Evolutionary conservation across 2,329 filamentous ascomycete species (phyloP), one percentile per base, ranked within the genome.

Genomic region (Epichloe aotearoae): DNA sequence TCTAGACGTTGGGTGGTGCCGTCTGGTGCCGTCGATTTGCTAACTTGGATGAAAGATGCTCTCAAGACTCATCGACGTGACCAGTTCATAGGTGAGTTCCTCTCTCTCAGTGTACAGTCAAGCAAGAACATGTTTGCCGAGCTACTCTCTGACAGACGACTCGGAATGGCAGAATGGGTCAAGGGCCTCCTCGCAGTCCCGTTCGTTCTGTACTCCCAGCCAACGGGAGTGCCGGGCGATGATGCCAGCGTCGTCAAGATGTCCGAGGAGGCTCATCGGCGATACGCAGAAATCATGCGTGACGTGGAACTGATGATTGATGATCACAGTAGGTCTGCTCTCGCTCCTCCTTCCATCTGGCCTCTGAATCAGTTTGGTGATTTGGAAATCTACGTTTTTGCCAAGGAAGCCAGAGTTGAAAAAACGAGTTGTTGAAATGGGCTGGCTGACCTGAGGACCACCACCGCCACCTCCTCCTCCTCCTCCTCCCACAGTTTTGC

Each of bases 141-240:
- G 23, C 23, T 7, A 8, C 23, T 26, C 23, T 26, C 33, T 46
- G 14, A 33, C 15, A 37, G 7, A 33, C 15, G 37, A 20, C 5
- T n/a, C 19, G 12, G 5, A 12, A 10, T 10, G n/a, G 17, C 60
- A 82, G 88, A 95, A 84, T 97, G 91, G 91, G 88, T 97, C 74
- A 97, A 98, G 70, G 87, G 85, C 39, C 78, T 97, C 4, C 74
- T 97, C 12, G 93, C 93, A 1, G 91, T 97, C 1, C 93, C 93
- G 0, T 98, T 98, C 64, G 91, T 98, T 39, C 79, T 98, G 50
- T 89, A 95, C 66, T 96, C 91, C 1, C 90, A 97, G 64, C 93
- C 93, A 3, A 94, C 88, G 1, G 88, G 88, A 19, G 80, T 89
- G 41, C 89, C 91, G 61, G 84, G 90, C 56, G 76, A 81, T 58